These are phyloP conservation scores for Trichoderma guizhouense DNA, from an alignment of 2,329 filamentous ascomycete genomes.

Conservation along the genomic window DNA sequence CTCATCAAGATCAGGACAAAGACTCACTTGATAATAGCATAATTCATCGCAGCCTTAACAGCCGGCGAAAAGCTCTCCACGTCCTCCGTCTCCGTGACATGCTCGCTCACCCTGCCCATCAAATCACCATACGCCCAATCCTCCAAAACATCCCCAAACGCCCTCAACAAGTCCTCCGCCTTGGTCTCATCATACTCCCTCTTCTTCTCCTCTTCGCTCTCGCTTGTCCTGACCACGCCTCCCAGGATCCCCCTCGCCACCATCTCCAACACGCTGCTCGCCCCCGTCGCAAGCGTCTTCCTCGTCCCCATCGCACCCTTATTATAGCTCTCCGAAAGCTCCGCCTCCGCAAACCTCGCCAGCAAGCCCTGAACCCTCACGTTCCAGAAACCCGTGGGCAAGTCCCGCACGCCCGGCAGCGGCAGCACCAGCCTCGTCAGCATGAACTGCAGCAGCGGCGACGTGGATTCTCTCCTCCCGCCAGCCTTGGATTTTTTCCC, in stretches of 20 bases:
- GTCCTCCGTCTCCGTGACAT: conserved; percentile 57
- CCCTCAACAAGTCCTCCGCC: conserved; percentile 57
- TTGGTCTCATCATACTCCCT: conserved; percentile 55
- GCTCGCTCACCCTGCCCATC: conserved; percentile 61
- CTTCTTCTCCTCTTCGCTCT: not conserved
- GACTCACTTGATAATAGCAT: conserved; percentile 64
- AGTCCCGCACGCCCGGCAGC: conserved; percentile 62
- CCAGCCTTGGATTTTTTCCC: conserved; percentile 35
- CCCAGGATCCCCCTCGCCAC: conserved; percentile 63
- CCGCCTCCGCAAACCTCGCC: conserved; percentile 59
- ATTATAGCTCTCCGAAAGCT: conserved; percentile 78
- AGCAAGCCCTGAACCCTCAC: conserved; percentile 59
- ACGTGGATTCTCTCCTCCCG: conserved; percentile 39
- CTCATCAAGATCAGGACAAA: no score
- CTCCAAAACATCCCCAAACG: conserved; percentile 65
- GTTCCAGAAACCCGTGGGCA: conserved; percentile 64
- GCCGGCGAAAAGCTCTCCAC: conserved; percentile 61
- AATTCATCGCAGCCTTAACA: conserved; percentile 63
- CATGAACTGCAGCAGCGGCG: conserved; percentile 66
- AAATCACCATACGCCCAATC: conserved; percentile 66
- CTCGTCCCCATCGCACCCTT: conserved; percentile 71
- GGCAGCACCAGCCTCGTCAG: conserved; percentile 62
- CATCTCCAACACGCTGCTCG: conserved; percentile 67
- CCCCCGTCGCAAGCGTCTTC: conserved; percentile 71
- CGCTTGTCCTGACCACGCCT: conserved; percentile 38